Base-by-base conservation (phyloP, 83 land plant genomes). In the Isoetes engelmannii region DNA sequence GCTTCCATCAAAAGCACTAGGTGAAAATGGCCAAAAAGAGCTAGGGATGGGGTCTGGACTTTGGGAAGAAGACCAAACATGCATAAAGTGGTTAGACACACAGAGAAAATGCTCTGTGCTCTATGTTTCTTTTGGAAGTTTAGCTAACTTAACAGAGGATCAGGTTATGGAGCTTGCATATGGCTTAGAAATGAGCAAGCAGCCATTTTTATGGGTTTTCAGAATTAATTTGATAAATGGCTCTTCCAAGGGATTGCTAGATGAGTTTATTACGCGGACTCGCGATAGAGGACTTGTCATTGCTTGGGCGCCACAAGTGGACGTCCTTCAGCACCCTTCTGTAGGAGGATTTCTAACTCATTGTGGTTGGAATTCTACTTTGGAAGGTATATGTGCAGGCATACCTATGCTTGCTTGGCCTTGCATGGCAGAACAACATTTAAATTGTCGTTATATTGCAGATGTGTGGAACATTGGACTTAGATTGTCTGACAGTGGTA, bases 71-170 rank as follows among this genome's bases (percentile, higher is more conserved):
- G 78, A 86, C 5, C n/a, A 42, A 4, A 57, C 5, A 17, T 75
- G 76, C 64, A 13, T 80, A 61, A 28, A 13, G 13, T 85, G 88
- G 88, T 53, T 85, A 48, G 76, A 85, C 51, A 68, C 69, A 18
- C 83, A 83, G 60, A 73, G 75, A 21, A 6, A 4, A 0, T 63
- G 72, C n/a, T 85, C 88, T 7, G 88, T 85, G 5, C 28, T 83
- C 3, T 85, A 48, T 61, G 78, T 85, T 8, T 77, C 76, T 0
- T 85, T 85, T 53, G 86, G 86, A 17, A 80, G 85, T 57, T 74
- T 72, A 1, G 75, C 71, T 5, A 70, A 78, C 1, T 63, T 84
- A 0, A 47, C 76, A 13, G 19, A 18, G 7, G 76, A 74, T n/a
- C 79, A 81, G 66, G 6, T 71, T 37, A 7, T 4, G 1, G 86